These are phyloP conservation scores for Ustilago tritici DNA, from an alignment of 1,284 basidiomycete genomes.

Conservation along the genomic window DNA sequence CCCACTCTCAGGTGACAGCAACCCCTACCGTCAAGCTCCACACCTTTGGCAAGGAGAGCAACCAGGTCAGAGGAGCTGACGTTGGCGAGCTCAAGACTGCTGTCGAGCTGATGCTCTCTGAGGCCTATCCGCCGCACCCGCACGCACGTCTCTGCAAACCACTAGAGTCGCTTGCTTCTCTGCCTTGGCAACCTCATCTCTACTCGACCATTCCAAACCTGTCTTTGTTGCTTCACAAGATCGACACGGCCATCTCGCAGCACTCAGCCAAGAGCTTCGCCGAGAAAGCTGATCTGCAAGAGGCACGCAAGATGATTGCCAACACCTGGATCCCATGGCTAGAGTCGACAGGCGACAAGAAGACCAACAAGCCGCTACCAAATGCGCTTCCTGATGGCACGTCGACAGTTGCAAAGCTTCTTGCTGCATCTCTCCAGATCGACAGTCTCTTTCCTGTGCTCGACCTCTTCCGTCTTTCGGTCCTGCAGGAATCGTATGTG, in stretches of 20 bases:
- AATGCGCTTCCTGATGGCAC: slow-evolving; percentile 12
- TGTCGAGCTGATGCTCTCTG: slow-evolving; percentile 79
- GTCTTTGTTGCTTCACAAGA: slow-evolving; percentile 76
- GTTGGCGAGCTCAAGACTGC: slow-evolving; percentile 77
- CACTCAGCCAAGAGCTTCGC: slow-evolving; percentile 63
- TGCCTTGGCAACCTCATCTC: slow-evolving; percentile 76
- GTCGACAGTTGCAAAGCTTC: slow-evolving; percentile 5
- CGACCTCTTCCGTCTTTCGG: slow-evolving; percentile 84
- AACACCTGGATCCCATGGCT: slow-evolving; percentile 40
- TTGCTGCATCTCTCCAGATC: slow-evolving; percentile 71
- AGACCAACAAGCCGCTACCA: neutral
- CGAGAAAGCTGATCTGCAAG: slow-evolving; percentile 54
- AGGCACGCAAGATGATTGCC: slow-evolving; percentile 73
- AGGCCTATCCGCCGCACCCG: slow-evolving; percentile 79
- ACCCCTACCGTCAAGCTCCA: slow-evolving; percentile 86
- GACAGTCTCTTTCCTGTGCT: slow-evolving; percentile 81
- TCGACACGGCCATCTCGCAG: slow-evolving; percentile 76
- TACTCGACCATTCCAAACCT: slow-evolving; percentile 79
- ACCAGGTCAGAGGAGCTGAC: slow-evolving; percentile 81
- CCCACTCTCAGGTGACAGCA: slow-evolving; percentile 75
- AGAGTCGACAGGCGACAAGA: slow-evolving; percentile 21
- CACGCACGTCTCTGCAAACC: slow-evolving; percentile 75
- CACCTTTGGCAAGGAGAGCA: slow-evolving; percentile 65
- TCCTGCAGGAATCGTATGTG: slow-evolving; percentile 75
- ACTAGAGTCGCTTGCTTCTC: slow-evolving; percentile 77